Conservation (phyloP, 106 monocot genomes). For the Allium sativum region DNA sequence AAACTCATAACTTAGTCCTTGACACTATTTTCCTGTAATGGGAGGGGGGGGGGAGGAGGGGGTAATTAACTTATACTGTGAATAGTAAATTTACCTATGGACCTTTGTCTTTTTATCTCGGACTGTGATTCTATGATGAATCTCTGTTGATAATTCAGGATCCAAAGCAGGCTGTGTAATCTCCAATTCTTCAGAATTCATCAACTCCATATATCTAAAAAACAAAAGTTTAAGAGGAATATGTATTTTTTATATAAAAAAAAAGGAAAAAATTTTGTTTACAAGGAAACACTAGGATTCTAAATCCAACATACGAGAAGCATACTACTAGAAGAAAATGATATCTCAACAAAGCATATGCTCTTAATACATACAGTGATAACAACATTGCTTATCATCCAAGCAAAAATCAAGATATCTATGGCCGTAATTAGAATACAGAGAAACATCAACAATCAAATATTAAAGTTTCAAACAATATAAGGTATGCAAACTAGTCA, state of each 20-base stretch:
- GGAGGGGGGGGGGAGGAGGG: no score
- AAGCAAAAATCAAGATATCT: no score
- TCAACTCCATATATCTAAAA: slow-evolving; percentile 66
- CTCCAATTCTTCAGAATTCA: slow-evolving; percentile 75
- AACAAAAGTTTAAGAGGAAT: slow-evolving; percentile 1
- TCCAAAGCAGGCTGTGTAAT: slow-evolving; percentile 94
- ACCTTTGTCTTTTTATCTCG: slow-evolving; percentile 57
- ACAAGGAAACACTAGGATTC: not conserved
- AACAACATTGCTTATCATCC: no score
- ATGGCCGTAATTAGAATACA: not conserved
- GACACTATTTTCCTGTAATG: no score
- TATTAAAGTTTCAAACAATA: not conserved
- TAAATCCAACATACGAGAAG: no score
- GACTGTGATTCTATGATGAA: slow-evolving; percentile 87
- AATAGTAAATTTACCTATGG: slow-evolving; percentile 45
- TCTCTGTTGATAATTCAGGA: slow-evolving; percentile 45
- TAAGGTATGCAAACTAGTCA: not conserved
- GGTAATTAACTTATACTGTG: not conserved
- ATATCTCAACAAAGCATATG: no score
- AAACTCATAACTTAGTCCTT: no score
- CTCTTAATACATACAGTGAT: no score
- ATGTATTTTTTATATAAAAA: not conserved
- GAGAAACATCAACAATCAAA: not conserved
- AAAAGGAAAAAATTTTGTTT: not conserved
- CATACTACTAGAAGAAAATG: no score